These are phyloP conservation scores for Phytophthora multivora DNA, from an alignment of 352 stramenopile genomes.

Conservation along the genomic window DNA sequence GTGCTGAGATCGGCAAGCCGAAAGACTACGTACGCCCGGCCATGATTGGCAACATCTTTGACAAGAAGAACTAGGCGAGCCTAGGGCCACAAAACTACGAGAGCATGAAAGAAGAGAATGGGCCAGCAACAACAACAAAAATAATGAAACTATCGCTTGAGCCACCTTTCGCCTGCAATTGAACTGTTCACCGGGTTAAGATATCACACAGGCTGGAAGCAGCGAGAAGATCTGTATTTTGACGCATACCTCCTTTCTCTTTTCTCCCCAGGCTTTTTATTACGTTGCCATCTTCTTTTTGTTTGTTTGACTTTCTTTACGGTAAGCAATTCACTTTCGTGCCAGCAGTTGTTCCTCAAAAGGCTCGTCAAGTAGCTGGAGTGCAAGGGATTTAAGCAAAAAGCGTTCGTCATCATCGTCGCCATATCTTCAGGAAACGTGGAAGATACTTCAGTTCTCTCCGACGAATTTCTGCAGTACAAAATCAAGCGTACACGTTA, in stretches of 20 bases:
- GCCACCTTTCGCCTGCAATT: neutral
- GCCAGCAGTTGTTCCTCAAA: constrained; percentile 20
- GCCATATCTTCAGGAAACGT: constrained; percentile 9
- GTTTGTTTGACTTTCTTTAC: constrained; percentile 14
- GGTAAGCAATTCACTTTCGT: neutral
- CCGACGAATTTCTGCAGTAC: constrained; percentile 64
- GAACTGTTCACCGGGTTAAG: neutral
- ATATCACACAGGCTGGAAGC: neutral
- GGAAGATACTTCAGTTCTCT: constrained; percentile 48
- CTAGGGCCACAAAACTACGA: neutral
- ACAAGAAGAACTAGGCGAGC: constrained; percentile 40
- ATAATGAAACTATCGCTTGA: constrained; percentile 8
- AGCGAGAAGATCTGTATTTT: constrained; percentile 13
- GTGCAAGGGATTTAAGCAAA: constrained; percentile 15
- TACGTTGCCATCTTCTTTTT: constrained; percentile 24
- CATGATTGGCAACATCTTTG: constrained; percentile 66
- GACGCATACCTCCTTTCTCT: constrained; percentile 2
- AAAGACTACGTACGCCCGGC: constrained; percentile 91
- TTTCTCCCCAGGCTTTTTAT: constrained; percentile 19
- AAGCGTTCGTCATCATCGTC: constrained; percentile 2
- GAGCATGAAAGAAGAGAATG: constrained; percentile 7
- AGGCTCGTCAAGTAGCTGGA: constrained; percentile 14
- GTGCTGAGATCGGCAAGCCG: constrained; percentile 77
- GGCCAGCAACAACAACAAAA: constrained; percentile 5
- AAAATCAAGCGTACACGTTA: constrained; percentile 2